Evolutionary conservation across 1,284 basidiomycete genomes (phyloP).

Genomic region (Vanrija sp.): DNA sequence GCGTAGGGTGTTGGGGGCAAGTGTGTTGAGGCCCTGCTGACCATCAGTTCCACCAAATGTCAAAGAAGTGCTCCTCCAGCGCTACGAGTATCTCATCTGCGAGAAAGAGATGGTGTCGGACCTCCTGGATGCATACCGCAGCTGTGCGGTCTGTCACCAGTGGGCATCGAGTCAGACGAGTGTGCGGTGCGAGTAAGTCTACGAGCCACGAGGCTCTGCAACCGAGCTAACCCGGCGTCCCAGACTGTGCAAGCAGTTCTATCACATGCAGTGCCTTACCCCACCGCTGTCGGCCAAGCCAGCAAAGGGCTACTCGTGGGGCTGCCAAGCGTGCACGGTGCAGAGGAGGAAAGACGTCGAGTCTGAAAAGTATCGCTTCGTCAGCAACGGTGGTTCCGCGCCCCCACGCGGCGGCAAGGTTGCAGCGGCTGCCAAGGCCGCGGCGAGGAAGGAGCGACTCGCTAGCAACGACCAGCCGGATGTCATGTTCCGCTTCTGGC

Average conservation of each 20-base stretch:
- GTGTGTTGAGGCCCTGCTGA: conserved; percentile 44
- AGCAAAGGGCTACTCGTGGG: conserved; percentile 95
- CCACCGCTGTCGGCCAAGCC: conserved; percentile 94
- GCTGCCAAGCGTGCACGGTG: conserved; percentile 86
- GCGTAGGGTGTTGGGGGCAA: too few relatives aligned
- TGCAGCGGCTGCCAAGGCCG: conserved; percentile 52
- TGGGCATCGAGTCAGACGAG: conserved; percentile 78
- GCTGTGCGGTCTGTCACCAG: conserved; percentile 76
- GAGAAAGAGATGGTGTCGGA: conserved; percentile 90
- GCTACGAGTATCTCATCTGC: conserved; percentile 92
- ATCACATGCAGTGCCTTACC: conserved; percentile 91
- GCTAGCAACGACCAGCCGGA: conserved; percentile 64
- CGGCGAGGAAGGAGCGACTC: conserved; percentile 59
- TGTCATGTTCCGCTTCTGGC: conserved; percentile 66
- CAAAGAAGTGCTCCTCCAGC: conserved; percentile 65
- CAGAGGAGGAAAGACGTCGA: conserved; percentile 85
- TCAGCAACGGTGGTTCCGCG: conserved; percentile 49
- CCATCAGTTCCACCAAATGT: conserved; percentile 72
- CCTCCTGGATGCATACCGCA: conserved; percentile 77
- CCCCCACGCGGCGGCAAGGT: conserved; percentile 51
- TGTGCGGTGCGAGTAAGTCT: conserved; percentile 75
- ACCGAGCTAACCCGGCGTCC: neutral
- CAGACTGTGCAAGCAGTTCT: conserved; percentile 79
- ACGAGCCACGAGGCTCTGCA: neutral
- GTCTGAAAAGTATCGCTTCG: conserved; percentile 59